Evolutionary conservation across 176 grass and related monocot species (phyloP).

Genomic region (Zoysia pacifica): DNA sequence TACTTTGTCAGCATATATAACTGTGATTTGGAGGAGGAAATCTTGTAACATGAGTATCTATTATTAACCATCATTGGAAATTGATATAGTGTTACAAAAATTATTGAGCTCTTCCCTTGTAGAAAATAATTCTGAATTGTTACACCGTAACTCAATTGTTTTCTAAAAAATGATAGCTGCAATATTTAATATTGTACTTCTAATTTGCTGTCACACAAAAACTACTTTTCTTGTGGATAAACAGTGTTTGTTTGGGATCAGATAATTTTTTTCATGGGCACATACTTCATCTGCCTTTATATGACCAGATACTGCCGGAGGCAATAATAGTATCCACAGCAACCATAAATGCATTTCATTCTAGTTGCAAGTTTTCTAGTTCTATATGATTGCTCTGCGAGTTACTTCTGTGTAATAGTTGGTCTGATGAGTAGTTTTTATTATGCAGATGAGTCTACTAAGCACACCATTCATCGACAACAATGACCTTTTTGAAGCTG

Average conservation of each 20-base stretch:
- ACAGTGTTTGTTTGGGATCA: background rate
- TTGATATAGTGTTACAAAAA: background rate
- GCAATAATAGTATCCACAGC: background rate
- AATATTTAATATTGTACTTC: background rate
- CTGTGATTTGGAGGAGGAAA: background rate
- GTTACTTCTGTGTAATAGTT: slow-evolving; percentile 18
- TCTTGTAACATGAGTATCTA: background rate
- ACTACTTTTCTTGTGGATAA: slow-evolving; percentile 6
- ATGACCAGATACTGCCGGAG: slow-evolving; percentile 10
- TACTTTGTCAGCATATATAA: background rate
- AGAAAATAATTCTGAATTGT: background rate
- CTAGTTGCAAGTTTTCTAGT: slow-evolving; percentile 2
- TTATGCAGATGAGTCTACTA: slow-evolving; percentile 70
- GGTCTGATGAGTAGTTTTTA: slow-evolving; percentile 24
- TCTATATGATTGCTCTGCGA: slow-evolving; percentile 4
- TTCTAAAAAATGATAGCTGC: too few species aligned
- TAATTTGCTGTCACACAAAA: background rate
- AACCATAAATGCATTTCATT: slow-evolving; percentile 11
- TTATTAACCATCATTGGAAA: slow-evolving; percentile 15
- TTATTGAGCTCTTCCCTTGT: background rate
- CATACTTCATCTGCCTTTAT: slow-evolving; percentile 26
- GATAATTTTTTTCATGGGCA: background rate
- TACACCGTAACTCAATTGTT: background rate
- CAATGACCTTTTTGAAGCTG: slow-evolving; percentile 70
- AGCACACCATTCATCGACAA: slow-evolving; percentile 63